These are phyloP conservation scores for Castanospermum australe DNA, from an alignment of 306 rosid genomes.

Conservation along the genomic window DNA sequence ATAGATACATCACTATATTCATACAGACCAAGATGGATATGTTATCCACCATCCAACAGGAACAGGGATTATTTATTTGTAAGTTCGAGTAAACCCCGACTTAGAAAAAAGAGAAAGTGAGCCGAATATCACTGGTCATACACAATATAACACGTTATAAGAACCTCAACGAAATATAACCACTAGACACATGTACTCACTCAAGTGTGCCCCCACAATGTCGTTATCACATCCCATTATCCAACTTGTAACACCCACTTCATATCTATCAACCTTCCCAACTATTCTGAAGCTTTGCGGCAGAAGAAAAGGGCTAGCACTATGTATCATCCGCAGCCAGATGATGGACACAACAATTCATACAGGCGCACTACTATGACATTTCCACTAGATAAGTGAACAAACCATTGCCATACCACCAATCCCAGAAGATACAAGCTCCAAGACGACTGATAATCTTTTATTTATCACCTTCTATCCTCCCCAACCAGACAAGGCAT, in stretches of 20 bases:
- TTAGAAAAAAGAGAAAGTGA: neutral
- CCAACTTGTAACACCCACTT: slow-evolving; percentile 45
- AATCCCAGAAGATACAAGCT: slow-evolving; percentile 50
- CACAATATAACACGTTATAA: slow-evolving; percentile 15
- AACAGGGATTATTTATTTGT: slow-evolving; percentile 18
- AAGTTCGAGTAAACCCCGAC: slow-evolving; percentile 25
- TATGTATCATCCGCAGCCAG: slow-evolving; percentile 34
- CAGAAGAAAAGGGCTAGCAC: slow-evolving; percentile 27
- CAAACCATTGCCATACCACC: slow-evolving; percentile 62
- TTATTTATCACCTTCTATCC: slow-evolving; percentile 61
- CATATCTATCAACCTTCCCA: slow-evolving; percentile 40
- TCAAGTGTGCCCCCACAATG: slow-evolving; percentile 16
- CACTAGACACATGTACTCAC: slow-evolving; percentile 32
- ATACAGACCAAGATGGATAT: neutral
- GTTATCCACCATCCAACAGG: slow-evolving; percentile 18
- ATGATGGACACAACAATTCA: slow-evolving; percentile 34
- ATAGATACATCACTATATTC: neutral
- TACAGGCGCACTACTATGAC: slow-evolving; percentile 39
- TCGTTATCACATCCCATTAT: slow-evolving; percentile 35
- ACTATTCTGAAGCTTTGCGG: slow-evolving; percentile 39
- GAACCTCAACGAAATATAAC: slow-evolving; percentile 15
- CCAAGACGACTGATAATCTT: slow-evolving; percentile 49
- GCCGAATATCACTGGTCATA: slow-evolving; percentile 1
- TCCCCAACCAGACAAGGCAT: slow-evolving; percentile 75
- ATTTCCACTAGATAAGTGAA: slow-evolving; percentile 45